phyloP scores from a whole-genome alignment of 208 protist species.

The Strigomonas culicis region DNA sequence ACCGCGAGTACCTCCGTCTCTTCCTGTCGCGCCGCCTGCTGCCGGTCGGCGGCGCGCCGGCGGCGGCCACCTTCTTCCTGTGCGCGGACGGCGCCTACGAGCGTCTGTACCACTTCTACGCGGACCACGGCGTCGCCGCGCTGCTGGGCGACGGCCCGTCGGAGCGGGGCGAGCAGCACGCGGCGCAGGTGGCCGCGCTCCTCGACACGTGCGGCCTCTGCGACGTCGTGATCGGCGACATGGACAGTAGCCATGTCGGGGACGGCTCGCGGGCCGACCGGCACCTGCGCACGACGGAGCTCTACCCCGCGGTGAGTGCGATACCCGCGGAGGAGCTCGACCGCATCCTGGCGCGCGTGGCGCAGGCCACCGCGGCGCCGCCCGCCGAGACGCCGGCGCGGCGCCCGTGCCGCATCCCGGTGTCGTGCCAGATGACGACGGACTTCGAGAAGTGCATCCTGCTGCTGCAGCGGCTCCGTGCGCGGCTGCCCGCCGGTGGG shows the following conservation, averaged over 20 bases:
- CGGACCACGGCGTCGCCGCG: not conserved
- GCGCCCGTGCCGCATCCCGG: slow-evolving; percentile 32
- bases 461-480: slow-evolving; percentile 24
- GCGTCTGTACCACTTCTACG: not conserved
- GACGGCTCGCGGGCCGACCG: too few species aligned
- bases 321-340: not conserved
- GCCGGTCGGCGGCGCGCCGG: not conserved
- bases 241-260: not conserved
- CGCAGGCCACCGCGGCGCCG: not conserved
- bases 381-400: not conserved
- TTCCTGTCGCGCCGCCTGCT: not conserved
- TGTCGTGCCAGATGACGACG: slow-evolving; percentile 74
- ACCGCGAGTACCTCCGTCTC: not conserved
- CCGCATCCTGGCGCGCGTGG: not conserved
- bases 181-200: too few species aligned
- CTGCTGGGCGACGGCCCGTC: not conserved
- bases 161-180: too few species aligned
- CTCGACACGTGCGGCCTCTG: not conserved
- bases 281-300: too few species aligned
- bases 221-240: slow-evolving; percentile 1
- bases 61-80: not conserved
- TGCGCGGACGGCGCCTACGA: slow-evolving; percentile 4
- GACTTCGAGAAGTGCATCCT: slow-evolving; percentile 70
- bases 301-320: not conserved
- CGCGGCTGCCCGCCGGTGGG: not conserved